Conservation (phyloP, 2,329 filamentous ascomycete genomes). For the Bipolaris oryzae region DNA sequence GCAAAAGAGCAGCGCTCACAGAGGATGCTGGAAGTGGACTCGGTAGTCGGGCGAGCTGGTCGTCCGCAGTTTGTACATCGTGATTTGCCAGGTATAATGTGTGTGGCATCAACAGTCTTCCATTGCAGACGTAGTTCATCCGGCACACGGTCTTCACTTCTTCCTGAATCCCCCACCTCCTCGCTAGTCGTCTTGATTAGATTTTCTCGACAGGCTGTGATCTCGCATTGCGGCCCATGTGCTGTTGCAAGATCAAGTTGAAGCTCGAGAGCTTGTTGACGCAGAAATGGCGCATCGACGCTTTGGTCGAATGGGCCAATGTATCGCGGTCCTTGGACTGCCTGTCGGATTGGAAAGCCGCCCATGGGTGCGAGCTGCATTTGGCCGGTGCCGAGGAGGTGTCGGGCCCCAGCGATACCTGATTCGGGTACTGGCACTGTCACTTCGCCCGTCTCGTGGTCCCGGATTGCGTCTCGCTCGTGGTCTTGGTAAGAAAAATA, state of each 20-base stretch:
- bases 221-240: slow-evolving; percentile 29
- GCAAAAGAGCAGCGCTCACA: slow-evolving; percentile 53
- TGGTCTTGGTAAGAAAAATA: slow-evolving; percentile 33
- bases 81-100: slow-evolving; percentile 32
- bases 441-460: not conserved
- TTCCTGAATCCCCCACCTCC: slow-evolving; percentile 49
- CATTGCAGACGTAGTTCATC: slow-evolving; percentile 42
- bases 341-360: slow-evolving; percentile 52
- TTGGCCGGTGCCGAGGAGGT: slow-evolving; percentile 40
- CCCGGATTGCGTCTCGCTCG: slow-evolving; percentile 3
- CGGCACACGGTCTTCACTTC: slow-evolving; percentile 52
- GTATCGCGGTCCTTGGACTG: slow-evolving; percentile 54
- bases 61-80: slow-evolving; percentile 45
- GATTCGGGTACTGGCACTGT: slow-evolving; percentile 22
- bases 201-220: slow-evolving; percentile 38
- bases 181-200: slow-evolving; percentile 44
- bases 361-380: slow-evolving; percentile 50
- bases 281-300: slow-evolving; percentile 33
- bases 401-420: slow-evolving; percentile 31
- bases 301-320: slow-evolving; percentile 45
- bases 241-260: slow-evolving; percentile 36
- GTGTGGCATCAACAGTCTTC: slow-evolving; percentile 14
- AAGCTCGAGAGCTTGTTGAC: slow-evolving; percentile 39
- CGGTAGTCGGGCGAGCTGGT: slow-evolving; percentile 32
- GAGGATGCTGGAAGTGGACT: slow-evolving; percentile 13